A percentile compares a stretch with the other conserved stretches of the same genome.
These are phyloP conservation scores for Volvariella volvacea DNA, from an alignment of 1,284 basidiomycete species.

Conservation along the genomic window DNA sequence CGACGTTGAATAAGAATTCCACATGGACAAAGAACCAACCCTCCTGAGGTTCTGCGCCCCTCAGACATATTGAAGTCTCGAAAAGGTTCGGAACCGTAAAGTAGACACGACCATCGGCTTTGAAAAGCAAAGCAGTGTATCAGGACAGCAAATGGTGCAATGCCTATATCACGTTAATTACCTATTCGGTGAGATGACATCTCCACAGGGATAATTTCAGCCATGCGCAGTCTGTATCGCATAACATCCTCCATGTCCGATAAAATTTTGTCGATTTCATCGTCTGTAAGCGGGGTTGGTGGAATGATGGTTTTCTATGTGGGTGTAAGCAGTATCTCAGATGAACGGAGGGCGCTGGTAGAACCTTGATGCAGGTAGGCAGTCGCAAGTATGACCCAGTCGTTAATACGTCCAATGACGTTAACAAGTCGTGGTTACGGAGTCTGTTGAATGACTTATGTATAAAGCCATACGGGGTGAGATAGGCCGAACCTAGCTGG, in stretches of 20 bases:
- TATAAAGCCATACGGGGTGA: background rate
- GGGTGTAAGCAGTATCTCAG: slow-evolving; percentile 7
- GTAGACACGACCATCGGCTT: slow-evolving; percentile 71
- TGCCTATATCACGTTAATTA: slow-evolving; percentile 16
- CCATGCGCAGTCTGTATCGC: slow-evolving; percentile 68
- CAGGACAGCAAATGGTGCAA: slow-evolving; percentile 8
- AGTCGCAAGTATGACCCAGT: slow-evolving; percentile 78
- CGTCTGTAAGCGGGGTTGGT: slow-evolving; percentile 58
- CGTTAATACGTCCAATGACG: slow-evolving; percentile 81
- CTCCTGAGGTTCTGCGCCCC: slow-evolving; percentile 58
- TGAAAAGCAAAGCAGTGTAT: background rate
- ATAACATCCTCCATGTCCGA: slow-evolving; percentile 70
- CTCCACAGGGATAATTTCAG: slow-evolving; percentile 68
- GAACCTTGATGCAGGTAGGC: slow-evolving; percentile 72
- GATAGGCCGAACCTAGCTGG: slow-evolving; percentile 47
- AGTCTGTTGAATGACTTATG: slow-evolving; percentile 39
- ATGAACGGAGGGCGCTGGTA: slow-evolving; percentile 6
- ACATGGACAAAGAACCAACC: slow-evolving; percentile 81
- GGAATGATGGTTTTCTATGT: slow-evolving; percentile 62
- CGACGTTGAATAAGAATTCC: slow-evolving; percentile 71
- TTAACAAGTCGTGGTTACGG: slow-evolving; percentile 85
- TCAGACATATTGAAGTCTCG: slow-evolving; percentile 65
- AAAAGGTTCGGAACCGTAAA: slow-evolving; percentile 76
- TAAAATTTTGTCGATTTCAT: slow-evolving; percentile 60
- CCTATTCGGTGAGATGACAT: slow-evolving; percentile 71